These are phyloP conservation scores for Trichoderma polysporum DNA, from an alignment of 2,329 filamentous ascomycete species.

Conservation along the genomic window DNA sequence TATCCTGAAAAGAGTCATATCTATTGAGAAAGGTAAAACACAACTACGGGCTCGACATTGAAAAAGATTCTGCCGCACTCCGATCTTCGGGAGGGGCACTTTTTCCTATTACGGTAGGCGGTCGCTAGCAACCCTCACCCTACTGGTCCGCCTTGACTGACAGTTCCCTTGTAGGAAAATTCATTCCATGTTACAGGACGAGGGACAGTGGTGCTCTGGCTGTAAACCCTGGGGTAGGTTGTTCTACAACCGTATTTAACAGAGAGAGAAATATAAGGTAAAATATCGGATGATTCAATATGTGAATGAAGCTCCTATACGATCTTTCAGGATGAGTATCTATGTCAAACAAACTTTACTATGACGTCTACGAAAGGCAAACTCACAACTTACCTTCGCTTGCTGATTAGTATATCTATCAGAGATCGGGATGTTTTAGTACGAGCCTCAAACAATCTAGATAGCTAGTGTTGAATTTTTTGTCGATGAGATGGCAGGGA, in stretches of 20 bases:
- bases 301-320: too few species aligned
- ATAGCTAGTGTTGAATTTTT: neutral
- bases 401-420: neutral
- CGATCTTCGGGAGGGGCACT: conserved; percentile 7
- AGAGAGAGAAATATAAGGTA: too few species aligned
- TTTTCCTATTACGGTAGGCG: conserved; percentile 1
- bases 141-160: neutral
- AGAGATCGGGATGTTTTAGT: neutral
- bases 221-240: too few species aligned
- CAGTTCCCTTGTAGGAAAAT: neutral
- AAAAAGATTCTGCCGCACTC: conserved; percentile 6
- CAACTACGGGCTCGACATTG: neutral
- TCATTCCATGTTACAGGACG: too few species aligned
- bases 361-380: too few species aligned
- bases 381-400: too few species aligned
- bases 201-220: too few species aligned
- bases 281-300: too few species aligned
- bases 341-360: neutral
- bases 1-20: neutral
- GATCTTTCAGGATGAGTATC: too few species aligned
- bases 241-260: too few species aligned
- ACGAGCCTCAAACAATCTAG: neutral
- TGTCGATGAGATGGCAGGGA: neutral
- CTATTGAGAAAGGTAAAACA: neutral
- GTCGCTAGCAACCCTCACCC: neutral